Evolutionary conservation across 306 rosid genomes (phyloP).

Genomic region (Alnus glutinosa): DNA sequence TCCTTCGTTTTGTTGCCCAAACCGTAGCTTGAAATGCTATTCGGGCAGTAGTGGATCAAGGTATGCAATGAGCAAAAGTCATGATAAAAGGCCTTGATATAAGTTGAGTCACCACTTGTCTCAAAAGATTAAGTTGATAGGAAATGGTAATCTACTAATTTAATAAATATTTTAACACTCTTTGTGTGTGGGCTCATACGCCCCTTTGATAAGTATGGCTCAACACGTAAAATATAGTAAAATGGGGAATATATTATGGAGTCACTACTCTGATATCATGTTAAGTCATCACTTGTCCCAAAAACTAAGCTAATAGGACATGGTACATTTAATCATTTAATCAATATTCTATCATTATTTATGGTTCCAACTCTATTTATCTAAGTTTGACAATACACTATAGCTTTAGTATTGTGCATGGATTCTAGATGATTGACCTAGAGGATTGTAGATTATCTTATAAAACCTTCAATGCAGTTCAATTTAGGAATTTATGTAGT

Average conservation of each 20-base stretch:
- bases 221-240: too few species aligned
- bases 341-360: background rate
- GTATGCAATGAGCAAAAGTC: background rate
- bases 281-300: too few species aligned
- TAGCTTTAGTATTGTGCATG: background rate
- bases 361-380: background rate
- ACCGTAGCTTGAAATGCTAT: background rate
- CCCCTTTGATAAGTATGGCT: too few species aligned
- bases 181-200: too few species aligned
- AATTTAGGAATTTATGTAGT: constrained; percentile 1
- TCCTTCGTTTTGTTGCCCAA: background rate
- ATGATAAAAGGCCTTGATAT: constrained; percentile 3
- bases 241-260: too few species aligned
- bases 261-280: too few species aligned
- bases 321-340: too few species aligned
- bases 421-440: background rate
- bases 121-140: too few species aligned
- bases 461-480: background rate
- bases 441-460: background rate
- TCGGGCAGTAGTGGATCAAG: background rate
- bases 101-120: too few species aligned
- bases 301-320: too few species aligned
- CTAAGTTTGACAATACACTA: background rate
- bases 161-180: too few species aligned
- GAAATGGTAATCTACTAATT: too few species aligned